phyloP scores from a whole-genome alignment of 163 green algal species.

The Volvox carteri region DNA sequence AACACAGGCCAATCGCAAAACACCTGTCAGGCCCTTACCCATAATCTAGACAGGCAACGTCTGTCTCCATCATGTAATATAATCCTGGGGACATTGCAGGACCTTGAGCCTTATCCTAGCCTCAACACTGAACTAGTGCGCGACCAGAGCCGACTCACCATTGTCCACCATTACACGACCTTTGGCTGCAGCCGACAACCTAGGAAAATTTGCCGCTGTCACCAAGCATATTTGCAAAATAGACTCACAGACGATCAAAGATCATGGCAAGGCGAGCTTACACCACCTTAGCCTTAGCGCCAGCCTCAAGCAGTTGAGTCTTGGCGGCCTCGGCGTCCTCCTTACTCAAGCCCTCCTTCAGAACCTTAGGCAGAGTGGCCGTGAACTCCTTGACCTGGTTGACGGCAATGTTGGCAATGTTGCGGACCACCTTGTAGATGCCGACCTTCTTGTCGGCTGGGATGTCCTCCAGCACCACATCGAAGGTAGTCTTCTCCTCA shows the following conservation, averaged over 20 bases:
- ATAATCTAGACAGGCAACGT: not conserved
- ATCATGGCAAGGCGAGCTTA: constrained; percentile 40
- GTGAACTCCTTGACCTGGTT: constrained; percentile 74
- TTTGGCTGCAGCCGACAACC: constrained; percentile 14
- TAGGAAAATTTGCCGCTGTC: constrained; percentile 44
- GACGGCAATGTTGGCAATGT: constrained; percentile 67
- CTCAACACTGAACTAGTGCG: constrained; percentile 8
- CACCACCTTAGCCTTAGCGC: constrained; percentile 64
- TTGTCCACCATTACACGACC: not conserved
- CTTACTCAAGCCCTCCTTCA: constrained; percentile 67
- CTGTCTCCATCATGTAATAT: too few species aligned
- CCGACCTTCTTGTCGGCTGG: constrained; percentile 71
- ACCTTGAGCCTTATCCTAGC: not conserved
- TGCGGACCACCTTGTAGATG: constrained; percentile 71
- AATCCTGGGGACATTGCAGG: too few species aligned
- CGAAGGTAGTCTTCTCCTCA: constrained; percentile 76
- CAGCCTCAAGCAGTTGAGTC: constrained; percentile 55
- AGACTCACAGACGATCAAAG: not conserved
- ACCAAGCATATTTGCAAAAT: not conserved
- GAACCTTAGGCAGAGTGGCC: constrained; percentile 65
- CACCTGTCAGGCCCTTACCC: not conserved
- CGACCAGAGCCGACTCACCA: not conserved
- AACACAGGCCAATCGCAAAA: constrained; percentile 16
- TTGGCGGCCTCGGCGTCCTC: constrained; percentile 63
- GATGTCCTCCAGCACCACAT: constrained; percentile 70